Evolutionary conservation across 176 grass and related monocot genomes (phyloP).

Genomic region (Raddia distichophylla): DNA sequence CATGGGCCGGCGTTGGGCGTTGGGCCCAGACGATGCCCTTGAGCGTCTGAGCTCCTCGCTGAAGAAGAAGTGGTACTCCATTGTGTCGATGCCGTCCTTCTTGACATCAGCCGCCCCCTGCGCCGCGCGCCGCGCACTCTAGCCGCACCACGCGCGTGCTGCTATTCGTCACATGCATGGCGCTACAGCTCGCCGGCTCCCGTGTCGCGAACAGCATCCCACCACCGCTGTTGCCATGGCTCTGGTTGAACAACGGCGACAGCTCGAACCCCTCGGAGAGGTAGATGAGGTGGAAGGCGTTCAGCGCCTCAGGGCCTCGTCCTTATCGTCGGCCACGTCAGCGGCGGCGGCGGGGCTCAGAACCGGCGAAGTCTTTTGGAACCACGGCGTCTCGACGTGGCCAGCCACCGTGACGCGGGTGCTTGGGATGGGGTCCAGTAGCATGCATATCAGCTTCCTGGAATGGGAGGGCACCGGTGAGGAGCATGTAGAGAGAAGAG

Average conservation of each 20-base stretch:
- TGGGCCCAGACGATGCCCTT: slow-evolving; percentile 42
- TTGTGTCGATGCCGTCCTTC: slow-evolving; percentile 38
- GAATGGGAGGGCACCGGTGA: slow-evolving; percentile 50
- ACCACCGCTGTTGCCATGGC: not conserved
- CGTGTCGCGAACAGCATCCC: slow-evolving; percentile 39
- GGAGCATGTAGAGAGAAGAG: slow-evolving; percentile 42
- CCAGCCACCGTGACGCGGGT: slow-evolving; percentile 44
- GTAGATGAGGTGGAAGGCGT: slow-evolving; percentile 54
- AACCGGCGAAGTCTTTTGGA: slow-evolving; percentile 27
- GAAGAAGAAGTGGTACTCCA: slow-evolving; percentile 42
- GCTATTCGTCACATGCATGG: slow-evolving; percentile 43
- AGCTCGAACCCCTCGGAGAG: slow-evolving; percentile 49
- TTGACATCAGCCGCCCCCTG: slow-evolving; percentile 34
- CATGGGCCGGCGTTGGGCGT: too few relatives aligned
- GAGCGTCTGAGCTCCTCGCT: slow-evolving; percentile 43
- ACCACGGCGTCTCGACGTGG: slow-evolving; percentile 47
- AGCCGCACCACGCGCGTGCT: slow-evolving; percentile 27
- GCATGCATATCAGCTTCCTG: slow-evolving; percentile 35
- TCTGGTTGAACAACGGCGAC: slow-evolving; percentile 48
- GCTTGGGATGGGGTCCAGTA: slow-evolving; percentile 49
- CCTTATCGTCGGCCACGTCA: not conserved
- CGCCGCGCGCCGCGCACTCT: slow-evolving; percentile 18
- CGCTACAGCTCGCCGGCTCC: slow-evolving; percentile 32
- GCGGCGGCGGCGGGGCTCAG: not conserved
- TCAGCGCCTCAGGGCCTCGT: slow-evolving; percentile 41